These are phyloP conservation scores for Cladophialophora psammophila DNA, from an alignment of 2,329 filamentous ascomycete genomes.

Conservation along the genomic window DNA sequence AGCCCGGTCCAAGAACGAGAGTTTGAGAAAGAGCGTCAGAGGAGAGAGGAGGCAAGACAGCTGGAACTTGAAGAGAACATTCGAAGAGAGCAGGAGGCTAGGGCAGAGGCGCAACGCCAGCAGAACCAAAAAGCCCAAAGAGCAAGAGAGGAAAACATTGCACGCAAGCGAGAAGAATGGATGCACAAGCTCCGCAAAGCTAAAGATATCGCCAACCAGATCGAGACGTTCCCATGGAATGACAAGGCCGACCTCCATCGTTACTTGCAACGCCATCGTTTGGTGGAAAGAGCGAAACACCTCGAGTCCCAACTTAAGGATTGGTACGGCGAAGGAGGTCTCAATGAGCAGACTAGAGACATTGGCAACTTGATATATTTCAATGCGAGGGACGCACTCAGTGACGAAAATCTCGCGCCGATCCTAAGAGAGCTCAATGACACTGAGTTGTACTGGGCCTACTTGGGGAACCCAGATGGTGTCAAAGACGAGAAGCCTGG, in stretches of 20 bases:
- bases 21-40: constrained; percentile 1
- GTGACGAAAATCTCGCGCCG: constrained; percentile 5
- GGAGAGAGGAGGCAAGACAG: neutral
- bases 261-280: neutral
- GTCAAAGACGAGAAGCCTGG: constrained; percentile 11
- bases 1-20: constrained; percentile 12
- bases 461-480: neutral
- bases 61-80: neutral
- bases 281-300: constrained; percentile 10
- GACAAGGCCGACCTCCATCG: constrained; percentile 14
- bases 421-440: constrained; percentile 1
- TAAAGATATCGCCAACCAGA: neutral
- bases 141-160: constrained; percentile 8
- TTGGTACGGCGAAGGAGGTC: constrained; percentile 2
- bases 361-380: constrained; percentile 5
- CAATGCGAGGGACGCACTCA: neutral
- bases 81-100: neutral
- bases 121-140: neutral
- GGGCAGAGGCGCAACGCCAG: neutral
- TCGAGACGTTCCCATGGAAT: constrained; percentile 1
- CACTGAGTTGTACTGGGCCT: constrained; percentile 1
- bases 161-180: neutral
- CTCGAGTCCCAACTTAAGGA: constrained; percentile 9
- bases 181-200: neutral
- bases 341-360: constrained; percentile 1